Evolutionary conservation across 768 basidiomycete species (phyloP), one percentile per base, ranked within the genome.

Genomic region (Rhizopogon roseolus): DNA sequence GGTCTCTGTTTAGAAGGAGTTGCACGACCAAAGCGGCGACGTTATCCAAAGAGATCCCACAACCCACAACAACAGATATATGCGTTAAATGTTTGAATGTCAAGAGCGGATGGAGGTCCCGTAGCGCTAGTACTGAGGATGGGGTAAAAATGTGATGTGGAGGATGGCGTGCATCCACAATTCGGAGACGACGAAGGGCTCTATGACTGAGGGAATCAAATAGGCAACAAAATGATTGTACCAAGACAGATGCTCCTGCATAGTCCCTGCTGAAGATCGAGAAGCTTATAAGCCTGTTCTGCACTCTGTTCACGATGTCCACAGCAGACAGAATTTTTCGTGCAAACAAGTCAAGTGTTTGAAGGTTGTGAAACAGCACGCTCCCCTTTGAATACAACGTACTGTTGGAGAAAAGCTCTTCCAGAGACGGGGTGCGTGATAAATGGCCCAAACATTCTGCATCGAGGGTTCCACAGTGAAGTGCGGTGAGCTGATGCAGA

Each of bases 71-170:
- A 22, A 19, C 19, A 3, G 58, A 59, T 13, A 67, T 57, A 10
- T 22, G 64, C 13, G 67, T 59, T 28, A 67, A 57, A 50, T 60
- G 67, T 27, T 52, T 8, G 49, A 67, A 57, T 36, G 36, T 36
- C 46, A 48, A 14, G 9, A 48, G 46, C 19, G 46, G 46, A 1
- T 48, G 1, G 34, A 48, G 22, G 13, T 48, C 46, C 19, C 22
- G 29, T 8, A 48, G 46, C 7, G 34, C 22, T 4, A 48, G 8
- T 13, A 22, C 46, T 25, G 32, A 6, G 19, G 16, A 25, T 13
- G 7, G 19, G 19, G 19, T 22, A 9, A 11, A 19, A 1, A 10
- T 10, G 40, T 19, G 17, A 16, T 36, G 14, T 10, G 19, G 46
- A 36, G 19, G 32, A 25, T 5, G 34, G 19, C 14, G 19, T 48